These are phyloP conservation scores for Sutorius eximius DNA, from an alignment of 1,284 basidiomycete species.

Conservation along the genomic window DNA sequence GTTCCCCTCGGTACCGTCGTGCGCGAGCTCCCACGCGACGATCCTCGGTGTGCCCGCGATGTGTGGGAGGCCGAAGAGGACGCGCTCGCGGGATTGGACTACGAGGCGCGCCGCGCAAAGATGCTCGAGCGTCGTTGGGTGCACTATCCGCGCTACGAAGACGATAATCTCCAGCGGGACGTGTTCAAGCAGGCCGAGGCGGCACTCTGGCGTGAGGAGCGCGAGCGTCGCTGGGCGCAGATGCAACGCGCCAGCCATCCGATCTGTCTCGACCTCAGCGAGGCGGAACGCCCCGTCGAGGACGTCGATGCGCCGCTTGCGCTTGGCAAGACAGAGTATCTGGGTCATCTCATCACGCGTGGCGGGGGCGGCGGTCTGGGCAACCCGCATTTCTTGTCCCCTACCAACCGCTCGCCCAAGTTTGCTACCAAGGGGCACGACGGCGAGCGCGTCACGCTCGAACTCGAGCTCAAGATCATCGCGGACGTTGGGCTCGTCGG, in stretches of 20 bases:
- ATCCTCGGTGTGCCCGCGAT: constrained; percentile 59
- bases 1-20: constrained; percentile 92
- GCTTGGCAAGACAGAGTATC: constrained; percentile 54
- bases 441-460: constrained; percentile 81
- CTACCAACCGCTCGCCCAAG: constrained; percentile 73
- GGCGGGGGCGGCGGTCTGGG: constrained; percentile 89
- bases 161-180: constrained; percentile 62
- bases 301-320: constrained; percentile 67
- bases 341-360: constrained; percentile 71
- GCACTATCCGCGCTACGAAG: constrained; percentile 71
- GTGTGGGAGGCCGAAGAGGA: constrained; percentile 71
- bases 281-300: constrained; percentile 43
- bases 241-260: constrained; percentile 46
- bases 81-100: constrained; percentile 48
- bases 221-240: constrained; percentile 51
- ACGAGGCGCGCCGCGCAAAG: constrained; percentile 48
- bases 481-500: constrained; percentile 96
- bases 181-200: constrained; percentile 76
- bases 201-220: constrained; percentile 61
- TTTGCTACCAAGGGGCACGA: constrained; percentile 78
- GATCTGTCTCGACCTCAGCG: constrained; percentile 61
- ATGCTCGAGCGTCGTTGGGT: constrained; percentile 74
- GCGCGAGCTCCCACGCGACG: constrained; percentile 65
- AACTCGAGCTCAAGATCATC: constrained; percentile 92
- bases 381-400: constrained; percentile 82